Evolutionary conservation across 2,329 filamentous ascomycete genomes (phyloP).

Genomic region (Botrytis byssoidea): DNA sequence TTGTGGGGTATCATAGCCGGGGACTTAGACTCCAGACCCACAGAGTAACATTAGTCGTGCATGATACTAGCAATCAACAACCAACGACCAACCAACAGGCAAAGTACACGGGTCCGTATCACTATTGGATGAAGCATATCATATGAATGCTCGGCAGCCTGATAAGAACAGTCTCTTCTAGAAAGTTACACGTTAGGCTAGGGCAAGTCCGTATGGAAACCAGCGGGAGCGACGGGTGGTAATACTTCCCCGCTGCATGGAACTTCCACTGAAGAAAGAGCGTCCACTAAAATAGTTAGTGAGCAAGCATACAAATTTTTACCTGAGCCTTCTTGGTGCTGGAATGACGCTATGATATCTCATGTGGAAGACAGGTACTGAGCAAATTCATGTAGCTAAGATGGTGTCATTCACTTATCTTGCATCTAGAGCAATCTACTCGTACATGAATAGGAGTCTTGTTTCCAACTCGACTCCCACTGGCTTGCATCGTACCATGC

Average conservation of each 20-base stretch:
- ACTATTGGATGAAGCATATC: not conserved
- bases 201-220: not conserved
- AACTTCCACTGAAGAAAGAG: not conserved
- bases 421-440: not conserved
- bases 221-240: not conserved
- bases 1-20: not conserved
- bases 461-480: conserved; percentile 1
- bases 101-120: not conserved
- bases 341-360: not conserved
- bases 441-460: not conserved
- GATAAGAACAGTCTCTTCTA: not conserved
- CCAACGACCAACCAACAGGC: not conserved
- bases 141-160: not conserved
- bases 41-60: not conserved
- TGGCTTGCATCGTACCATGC: not conserved
- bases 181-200: not conserved
- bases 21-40: not conserved
- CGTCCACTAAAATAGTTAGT: not conserved
- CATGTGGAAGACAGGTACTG: not conserved
- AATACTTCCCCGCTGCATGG: conserved; percentile 10
- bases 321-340: not conserved
- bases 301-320: not conserved
- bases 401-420: not conserved
- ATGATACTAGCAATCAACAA: not conserved
- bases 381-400: not conserved